Evolutionary conservation across 1,284 basidiomycete species (phyloP).

Genomic region (Trichosporon asahii): DNA sequence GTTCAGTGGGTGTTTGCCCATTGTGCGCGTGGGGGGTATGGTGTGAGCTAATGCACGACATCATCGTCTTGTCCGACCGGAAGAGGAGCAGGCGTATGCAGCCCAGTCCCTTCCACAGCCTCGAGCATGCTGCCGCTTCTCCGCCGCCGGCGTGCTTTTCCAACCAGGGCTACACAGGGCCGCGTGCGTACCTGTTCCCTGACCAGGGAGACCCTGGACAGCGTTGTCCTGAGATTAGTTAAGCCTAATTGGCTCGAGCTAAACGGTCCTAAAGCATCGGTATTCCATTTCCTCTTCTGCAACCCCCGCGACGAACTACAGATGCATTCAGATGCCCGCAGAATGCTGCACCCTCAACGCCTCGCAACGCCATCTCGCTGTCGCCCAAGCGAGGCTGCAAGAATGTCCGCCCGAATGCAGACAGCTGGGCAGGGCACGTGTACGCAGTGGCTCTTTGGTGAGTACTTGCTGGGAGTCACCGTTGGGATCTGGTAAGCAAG

Average conservation of each 20-base stretch:
- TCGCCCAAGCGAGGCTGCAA: not conserved
- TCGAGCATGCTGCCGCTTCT: not conserved
- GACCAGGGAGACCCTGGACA: not conserved
- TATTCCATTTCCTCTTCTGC: no score
- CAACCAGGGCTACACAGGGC: not conserved
- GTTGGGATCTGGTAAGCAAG: not conserved
- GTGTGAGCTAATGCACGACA: not conserved
- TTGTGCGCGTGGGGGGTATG: not conserved
- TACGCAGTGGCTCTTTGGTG: not conserved
- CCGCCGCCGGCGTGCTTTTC: not conserved
- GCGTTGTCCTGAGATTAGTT: slow-evolving; percentile 1
- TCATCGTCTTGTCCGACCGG: not conserved
- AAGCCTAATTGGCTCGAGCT: not conserved
- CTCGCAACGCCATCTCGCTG: not conserved
- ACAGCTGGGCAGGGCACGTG: not conserved
- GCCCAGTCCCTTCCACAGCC: not conserved
- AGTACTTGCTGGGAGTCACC: not conserved
- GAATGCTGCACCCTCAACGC: not conserved
- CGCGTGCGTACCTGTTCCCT: not conserved
- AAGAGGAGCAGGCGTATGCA: not conserved
- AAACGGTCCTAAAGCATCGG: no score
- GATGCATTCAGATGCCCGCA: not conserved
- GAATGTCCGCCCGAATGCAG: not conserved
- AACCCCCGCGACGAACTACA: not conserved
- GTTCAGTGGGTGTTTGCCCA: not conserved